Base-by-base conservation (phyloP, 345 rosid species). In the Camelina neglecta region DNA sequence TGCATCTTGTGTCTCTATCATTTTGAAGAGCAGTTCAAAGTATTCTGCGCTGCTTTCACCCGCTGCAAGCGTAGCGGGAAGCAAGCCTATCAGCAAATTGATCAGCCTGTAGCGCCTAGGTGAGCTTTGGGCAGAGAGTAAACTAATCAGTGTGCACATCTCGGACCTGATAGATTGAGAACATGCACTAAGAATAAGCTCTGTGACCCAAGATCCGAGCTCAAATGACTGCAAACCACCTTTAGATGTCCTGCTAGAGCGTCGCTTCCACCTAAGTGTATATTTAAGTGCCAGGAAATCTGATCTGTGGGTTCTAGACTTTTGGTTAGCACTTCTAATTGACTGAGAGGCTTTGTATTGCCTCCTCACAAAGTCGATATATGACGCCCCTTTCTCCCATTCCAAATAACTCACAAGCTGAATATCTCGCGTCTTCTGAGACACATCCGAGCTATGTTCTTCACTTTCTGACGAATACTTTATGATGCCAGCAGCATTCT, bases 341-440 rank as follows among this genome's bases (percentile, higher is more conserved):
- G 85, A 81, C 80, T 90, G 98, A 75, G 90, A 90, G 64, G 85
- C 98, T 81, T 87, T 93, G 84, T 90, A 92, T 75, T 92, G 96
- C 84, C 99, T 90, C 85, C 99, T 87, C 71, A 95, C 99, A 87
- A 95, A 95, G 78, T 95, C 99, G 69, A 95, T 85, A 84, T 95
- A 95, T 15, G 98, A 86, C 73, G 99, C 97, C 78, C 99, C 99
- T 80, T 84, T 89, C 78, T 92, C 97, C 99, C 98, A 95, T 80
- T 95, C 99, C 35, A 90, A 83, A 81, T 89, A 95, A 85, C 99
- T 95, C 35, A 95, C 81, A 65, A 95, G 85, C 61, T 91, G 91
- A 78, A 92, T 85, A 80, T 92, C 99, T 67, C 77, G 93, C 21
- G 84, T 80, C 86, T 85, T 92, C 26, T 84, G 81, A 60, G 93